These are phyloP conservation scores for Trichomonas vaginalis DNA, from an alignment of 208 protist genomes.

Conservation along the genomic window DNA sequence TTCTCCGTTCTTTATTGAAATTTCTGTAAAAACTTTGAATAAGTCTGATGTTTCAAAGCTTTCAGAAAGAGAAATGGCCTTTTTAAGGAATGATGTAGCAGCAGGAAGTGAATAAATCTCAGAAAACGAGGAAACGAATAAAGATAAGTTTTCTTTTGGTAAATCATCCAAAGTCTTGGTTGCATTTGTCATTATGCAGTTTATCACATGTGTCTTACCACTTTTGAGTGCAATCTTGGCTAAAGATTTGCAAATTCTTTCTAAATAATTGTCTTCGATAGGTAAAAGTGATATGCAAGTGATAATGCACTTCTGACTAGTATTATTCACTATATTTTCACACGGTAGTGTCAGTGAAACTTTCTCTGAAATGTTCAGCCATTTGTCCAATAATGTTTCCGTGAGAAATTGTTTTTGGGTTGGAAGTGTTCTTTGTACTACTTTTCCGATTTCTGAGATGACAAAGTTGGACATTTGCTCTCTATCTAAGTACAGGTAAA, in stretches of 20 bases:
- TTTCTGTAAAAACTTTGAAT: not conserved
- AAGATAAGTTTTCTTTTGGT: not conserved
- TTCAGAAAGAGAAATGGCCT: not conserved
- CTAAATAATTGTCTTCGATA: not conserved
- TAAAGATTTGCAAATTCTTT: not conserved
- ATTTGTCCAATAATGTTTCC: not conserved
- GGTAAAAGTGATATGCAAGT: not conserved
- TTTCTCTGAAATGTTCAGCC: not conserved
- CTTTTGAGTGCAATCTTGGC: not conserved
- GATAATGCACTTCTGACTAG: not conserved
- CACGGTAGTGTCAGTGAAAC: not conserved
- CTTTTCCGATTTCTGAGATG: not conserved
- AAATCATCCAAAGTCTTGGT: not conserved
- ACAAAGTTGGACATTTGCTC: not conserved
- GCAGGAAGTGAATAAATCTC: not conserved
- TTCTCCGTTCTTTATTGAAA: not conserved
- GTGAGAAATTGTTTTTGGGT: not conserved
- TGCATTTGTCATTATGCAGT: not conserved
- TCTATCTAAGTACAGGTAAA: not conserved
- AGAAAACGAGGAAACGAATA: not conserved
- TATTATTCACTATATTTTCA: not conserved
- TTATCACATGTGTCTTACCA: not conserved
- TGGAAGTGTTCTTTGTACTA: not conserved
- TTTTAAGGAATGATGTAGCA: not conserved
- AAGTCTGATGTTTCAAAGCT: not conserved